Percentiles rank a stretch among this genome's conserved stretches.
Evolutionary conservation across 805 yeast genomes (phyloP).

Genomic region (Candida nemodendra): DNA sequence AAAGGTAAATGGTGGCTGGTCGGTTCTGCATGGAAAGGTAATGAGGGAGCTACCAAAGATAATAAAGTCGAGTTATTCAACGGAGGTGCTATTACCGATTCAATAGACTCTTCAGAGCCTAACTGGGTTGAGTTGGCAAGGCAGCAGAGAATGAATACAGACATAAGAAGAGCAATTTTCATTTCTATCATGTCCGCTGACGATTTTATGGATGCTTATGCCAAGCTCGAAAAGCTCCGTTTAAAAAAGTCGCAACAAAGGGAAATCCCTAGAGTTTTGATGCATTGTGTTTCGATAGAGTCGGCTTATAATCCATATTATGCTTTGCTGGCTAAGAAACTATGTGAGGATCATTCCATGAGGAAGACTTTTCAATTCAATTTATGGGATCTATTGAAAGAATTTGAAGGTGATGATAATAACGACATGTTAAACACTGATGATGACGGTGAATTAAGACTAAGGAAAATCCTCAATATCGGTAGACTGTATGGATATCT

Average conservation of each 20-base stretch:
- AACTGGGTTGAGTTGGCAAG: constrained; percentile 88
- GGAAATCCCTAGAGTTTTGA: constrained; percentile 80
- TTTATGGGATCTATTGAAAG: constrained; percentile 83
- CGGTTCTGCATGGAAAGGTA: constrained; percentile 96
- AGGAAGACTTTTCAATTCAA: constrained; percentile 85
- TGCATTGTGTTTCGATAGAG: constrained; percentile 86
- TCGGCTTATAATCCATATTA: constrained; percentile 87
- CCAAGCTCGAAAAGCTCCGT: constrained; percentile 74
- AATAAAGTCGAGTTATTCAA: constrained; percentile 37
- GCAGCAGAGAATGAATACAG: constrained; percentile 91
- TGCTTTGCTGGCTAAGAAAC: constrained; percentile 70
- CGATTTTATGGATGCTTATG: constrained; percentile 85
- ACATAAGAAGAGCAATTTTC: constrained; percentile 89
- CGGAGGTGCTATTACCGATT: constrained; percentile 50
- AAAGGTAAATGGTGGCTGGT: constrained; percentile 99
- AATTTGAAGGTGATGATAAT: constrained; percentile 53
- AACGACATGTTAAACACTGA: constrained; percentile 23
- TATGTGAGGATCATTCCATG: constrained; percentile 71
- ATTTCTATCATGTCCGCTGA: constrained; percentile 93
- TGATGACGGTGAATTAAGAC: constrained; percentile 54
- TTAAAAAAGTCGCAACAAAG: constrained; percentile 77
- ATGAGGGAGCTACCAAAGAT: constrained; percentile 9
- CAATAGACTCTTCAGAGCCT: constrained; percentile 69
- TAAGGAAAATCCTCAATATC: constrained; percentile 62
- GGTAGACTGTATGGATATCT: constrained; percentile 81